Conservation (phyloP, 768 basidiomycete genomes). For the Daedaleopsis nitida region DNA sequence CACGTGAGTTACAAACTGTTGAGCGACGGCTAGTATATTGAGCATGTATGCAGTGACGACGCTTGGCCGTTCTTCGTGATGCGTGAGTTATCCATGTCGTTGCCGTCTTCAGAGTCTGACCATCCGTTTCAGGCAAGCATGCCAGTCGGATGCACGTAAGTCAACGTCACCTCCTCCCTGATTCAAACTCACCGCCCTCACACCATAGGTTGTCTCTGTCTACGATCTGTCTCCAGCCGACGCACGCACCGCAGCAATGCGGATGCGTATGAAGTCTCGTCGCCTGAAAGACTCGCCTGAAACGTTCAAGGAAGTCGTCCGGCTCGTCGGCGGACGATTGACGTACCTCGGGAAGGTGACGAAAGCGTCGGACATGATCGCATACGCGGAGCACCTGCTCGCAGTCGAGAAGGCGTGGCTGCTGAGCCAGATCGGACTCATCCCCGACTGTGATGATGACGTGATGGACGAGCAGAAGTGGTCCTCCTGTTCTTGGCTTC, state of each 20-base stretch:
- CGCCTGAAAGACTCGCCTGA: constrained; percentile 36
- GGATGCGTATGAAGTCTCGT: constrained; percentile 49
- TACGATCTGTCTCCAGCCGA: constrained; percentile 66
- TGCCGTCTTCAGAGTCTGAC: constrained; percentile 10
- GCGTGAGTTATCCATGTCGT: constrained; percentile 42
- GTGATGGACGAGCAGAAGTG: constrained; percentile 94
- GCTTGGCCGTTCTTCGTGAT: constrained; percentile 78
- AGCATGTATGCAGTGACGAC: constrained; percentile 61
- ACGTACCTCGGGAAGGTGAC: constrained; percentile 74
- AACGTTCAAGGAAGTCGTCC: constrained; percentile 49
- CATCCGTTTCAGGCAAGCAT: constrained; percentile 52
- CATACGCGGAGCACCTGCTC: constrained; percentile 65
- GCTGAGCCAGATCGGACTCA: constrained; percentile 76
- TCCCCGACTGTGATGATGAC: constrained; percentile 82
- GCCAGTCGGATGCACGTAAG: constrained; percentile 75
- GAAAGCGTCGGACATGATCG: constrained; percentile 59
- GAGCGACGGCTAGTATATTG: not conserved
- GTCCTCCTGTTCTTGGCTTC: constrained; percentile 80
- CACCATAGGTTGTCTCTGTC: constrained; percentile 62
- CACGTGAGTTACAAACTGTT: constrained; percentile 46
- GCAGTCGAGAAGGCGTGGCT: constrained; percentile 81
- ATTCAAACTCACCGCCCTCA: not conserved
- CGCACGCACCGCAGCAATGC: constrained; percentile 55
- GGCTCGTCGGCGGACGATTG: constrained; percentile 75
- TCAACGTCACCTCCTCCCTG: not conserved